phyloP scores from a whole-genome alignment of 2,329 filamentous ascomycete genomes.

The Pleurostoma richardsiae region DNA sequence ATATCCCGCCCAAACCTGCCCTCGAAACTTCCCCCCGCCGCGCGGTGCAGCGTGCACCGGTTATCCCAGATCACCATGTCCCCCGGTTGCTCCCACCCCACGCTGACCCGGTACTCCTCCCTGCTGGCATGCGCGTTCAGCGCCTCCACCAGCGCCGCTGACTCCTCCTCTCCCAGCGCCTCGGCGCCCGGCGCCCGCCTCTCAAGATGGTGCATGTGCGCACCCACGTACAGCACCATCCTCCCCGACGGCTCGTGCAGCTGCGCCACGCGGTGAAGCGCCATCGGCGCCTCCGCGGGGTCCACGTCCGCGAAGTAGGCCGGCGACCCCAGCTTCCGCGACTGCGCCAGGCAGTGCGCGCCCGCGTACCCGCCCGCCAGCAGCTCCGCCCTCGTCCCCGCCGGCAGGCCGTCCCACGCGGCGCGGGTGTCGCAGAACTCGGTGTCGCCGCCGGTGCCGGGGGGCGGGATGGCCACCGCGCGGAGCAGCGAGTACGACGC shows the following conservation, averaged over 20 bases:
- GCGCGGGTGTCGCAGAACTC: constrained; percentile 48
- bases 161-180: constrained; percentile 19
- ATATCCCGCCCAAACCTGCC: constrained; percentile 46
- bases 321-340: constrained; percentile 44
- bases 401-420: constrained; percentile 40
- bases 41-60: constrained; percentile 49
- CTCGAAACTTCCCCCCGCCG: constrained; percentile 39
- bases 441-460: constrained; percentile 41
- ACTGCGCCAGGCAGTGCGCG: constrained; percentile 46
- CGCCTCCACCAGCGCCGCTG: constrained; percentile 26
- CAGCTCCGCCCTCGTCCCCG: constrained; percentile 25
- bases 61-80: constrained; percentile 59
- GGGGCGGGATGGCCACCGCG: constrained; percentile 42
- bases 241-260: constrained; percentile 44
- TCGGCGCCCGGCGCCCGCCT: constrained; percentile 16
- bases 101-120: constrained; percentile 36
- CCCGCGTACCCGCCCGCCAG: constrained; percentile 36
- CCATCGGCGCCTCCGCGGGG: constrained; percentile 28
- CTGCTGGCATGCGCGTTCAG: constrained; percentile 43
- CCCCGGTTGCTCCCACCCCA: constrained; percentile 41
- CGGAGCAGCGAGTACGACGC: constrained; percentile 46
- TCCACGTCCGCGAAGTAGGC: constrained; percentile 41
- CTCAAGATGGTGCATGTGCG: constrained; percentile 49
- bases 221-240: constrained; percentile 47
- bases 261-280: constrained; percentile 43